Base-by-base conservation (phyloP, 768 basidiomycete species). In the Podaxis carcinomalis region DNA sequence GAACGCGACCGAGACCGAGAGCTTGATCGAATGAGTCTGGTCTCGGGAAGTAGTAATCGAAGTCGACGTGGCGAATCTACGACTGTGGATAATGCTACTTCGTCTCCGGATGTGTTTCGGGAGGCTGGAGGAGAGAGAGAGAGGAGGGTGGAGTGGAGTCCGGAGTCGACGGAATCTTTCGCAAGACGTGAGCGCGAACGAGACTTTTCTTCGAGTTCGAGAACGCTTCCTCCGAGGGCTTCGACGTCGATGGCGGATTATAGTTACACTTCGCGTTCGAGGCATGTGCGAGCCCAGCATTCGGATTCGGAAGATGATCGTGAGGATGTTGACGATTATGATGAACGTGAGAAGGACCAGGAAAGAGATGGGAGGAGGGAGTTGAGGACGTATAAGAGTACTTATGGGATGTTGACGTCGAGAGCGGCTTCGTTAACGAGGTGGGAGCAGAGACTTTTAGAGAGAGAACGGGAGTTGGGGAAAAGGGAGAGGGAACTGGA, bases 221-320 rank as follows among this genome's bases (percentile, higher is more conserved):
- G 65, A 61, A 68, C 66, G 16, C 13, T 68, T 21, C 68, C 67
- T 7, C 63, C 67, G 19, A 72, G 84, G 50, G 81, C 85, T 10
- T 71, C 79, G 57, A 86, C 85, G 4, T 83, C 85, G 4, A 81
- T 86, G 84, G 83, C 78, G 6, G 73, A 80, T 46, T 80, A 82
- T 66, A 71, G 72, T 44, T 76, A 75, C 56, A 53, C 67, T 23
- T 71, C 73, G 40, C 55, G 71, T 37, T 62, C 51, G 16, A 25
- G 56, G 19, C 27, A 19, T 14, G 51, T 50, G 46, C 27, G 19
- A 23, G 21, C 57, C 4, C 16, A 49, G 0, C 27, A 57, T 16
- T 57, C 56, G 5, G 56, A 57, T 50, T 57, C 57, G n/a, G 58
- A 68, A 46, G 71, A 66, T 16, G 67, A 67, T 39, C 66, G 63